phyloP scores from a whole-genome alignment of 176 grass and related monocot genomes.

The Musa acuminata region DNA sequence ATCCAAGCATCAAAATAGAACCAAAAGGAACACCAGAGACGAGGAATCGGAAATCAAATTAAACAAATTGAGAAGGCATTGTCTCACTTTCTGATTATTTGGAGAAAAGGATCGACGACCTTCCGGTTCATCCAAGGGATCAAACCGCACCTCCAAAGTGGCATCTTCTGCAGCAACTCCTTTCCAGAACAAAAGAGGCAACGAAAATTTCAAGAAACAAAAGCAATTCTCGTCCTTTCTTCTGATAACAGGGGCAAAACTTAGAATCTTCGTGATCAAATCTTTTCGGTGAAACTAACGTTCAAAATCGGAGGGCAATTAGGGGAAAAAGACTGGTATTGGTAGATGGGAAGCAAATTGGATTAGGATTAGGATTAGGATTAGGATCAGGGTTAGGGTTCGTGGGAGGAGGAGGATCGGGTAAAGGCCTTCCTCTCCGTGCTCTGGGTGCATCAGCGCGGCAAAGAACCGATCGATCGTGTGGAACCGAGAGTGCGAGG shows the following conservation, averaged over 20 bases:
- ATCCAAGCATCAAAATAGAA: not conserved
- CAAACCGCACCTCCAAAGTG: constrained; percentile 24
- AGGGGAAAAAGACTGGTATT: not conserved
- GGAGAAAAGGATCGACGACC: constrained; percentile 52
- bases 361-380: not conserved
- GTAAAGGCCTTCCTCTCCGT: too few relatives aligned
- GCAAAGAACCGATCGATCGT: too few relatives aligned
- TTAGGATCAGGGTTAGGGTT: not conserved
- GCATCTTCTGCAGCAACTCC: constrained; percentile 23
- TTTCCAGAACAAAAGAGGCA: too few relatives aligned
- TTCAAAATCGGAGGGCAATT: too few relatives aligned
- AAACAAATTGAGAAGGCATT: not conserved
- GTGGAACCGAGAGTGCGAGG: too few relatives aligned
- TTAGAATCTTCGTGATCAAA: not conserved
- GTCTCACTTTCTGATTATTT: constrained; percentile 57
- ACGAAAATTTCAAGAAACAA: not conserved
- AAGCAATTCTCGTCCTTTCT: not conserved
- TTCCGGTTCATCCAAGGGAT: constrained; percentile 51
- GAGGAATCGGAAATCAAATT: not conserved
- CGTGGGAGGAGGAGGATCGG: too few relatives aligned
- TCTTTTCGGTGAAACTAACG: not conserved
- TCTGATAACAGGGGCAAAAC: not conserved
- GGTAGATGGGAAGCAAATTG: not conserved
- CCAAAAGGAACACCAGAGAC: not conserved
- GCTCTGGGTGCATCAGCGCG: too few relatives aligned